These are phyloP conservation scores for Alternaria sp. DNA, from an alignment of 2,329 filamentous ascomycete genomes.

Conservation along the genomic window DNA sequence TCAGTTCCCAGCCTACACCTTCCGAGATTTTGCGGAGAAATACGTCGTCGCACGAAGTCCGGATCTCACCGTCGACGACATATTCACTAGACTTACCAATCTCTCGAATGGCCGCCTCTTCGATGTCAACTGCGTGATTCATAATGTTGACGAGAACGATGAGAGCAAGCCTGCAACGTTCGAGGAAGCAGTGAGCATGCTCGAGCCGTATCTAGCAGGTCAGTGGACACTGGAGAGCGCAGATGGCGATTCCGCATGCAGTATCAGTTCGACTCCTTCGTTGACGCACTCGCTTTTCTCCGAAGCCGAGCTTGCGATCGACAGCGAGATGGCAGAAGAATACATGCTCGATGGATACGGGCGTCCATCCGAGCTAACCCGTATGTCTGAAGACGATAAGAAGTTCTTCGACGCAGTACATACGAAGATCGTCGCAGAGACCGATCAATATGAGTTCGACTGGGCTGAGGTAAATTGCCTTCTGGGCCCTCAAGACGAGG, in stretches of 20 bases:
- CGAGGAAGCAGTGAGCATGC: too few species aligned
- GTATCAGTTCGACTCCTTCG: not conserved
- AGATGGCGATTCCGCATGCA: not conserved
- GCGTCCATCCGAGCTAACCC: rapidly evolving
- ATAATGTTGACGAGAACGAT: too few species aligned
- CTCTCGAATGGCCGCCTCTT: too few species aligned
- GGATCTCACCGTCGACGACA: too few species aligned
- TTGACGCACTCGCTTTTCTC: not conserved
- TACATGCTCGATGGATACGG: not conserved
- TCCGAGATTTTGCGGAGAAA: too few species aligned
- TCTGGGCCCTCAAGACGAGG: not conserved
- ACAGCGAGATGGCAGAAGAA: not conserved
- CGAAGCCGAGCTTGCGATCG: not conserved
- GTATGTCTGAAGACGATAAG: not conserved
- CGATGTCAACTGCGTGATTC: too few species aligned
- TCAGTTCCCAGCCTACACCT: too few species aligned
- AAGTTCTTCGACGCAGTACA: not conserved
- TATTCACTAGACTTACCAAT: too few species aligned
- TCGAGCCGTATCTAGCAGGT: too few species aligned
- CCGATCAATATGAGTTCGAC: not conserved
- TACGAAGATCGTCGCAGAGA: not conserved
- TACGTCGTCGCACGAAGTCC: too few species aligned
- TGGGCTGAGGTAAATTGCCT: not conserved
- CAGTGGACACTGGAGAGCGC: too few species aligned
- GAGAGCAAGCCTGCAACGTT: too few species aligned